Base-by-base conservation (phyloP, 495 filamentous ascomycete genomes). In the Hypoxylon perforatum region DNA sequence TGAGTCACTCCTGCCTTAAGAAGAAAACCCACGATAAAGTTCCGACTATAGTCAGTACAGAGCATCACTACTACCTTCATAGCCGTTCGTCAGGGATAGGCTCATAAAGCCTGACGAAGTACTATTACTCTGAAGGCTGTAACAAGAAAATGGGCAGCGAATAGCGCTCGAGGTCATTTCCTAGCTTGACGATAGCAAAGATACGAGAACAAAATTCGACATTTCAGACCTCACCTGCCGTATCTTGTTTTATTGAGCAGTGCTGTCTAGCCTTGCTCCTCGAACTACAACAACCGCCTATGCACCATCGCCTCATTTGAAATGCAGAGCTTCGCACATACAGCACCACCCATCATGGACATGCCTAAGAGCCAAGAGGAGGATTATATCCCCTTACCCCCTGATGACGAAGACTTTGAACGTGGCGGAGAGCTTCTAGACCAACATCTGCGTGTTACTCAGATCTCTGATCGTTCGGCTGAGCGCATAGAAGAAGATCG, bases 151-250 rank as follows among this genome's bases (percentile, higher is more conserved):
- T 66, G 80, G 73, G 77, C 76, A 77, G 81, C 81, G 80, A 79
- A 77, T 82, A 83, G 81, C 78, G 79, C 80, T 74, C 63, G 69
- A 75, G 65, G 68, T 67, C 28, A 71, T 73, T 67, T 69, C 78
- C 81, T 86, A 86, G 84, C 84, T 84, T 84, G 74, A 82, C 82
- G 82, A 84, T 86, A 86, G 84, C 82, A 84, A 83, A 81, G 77
- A 79, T 77, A 77, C 76, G 78, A 82, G 78, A 77, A 78, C 75
- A 78, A 73, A 71, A 81, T 71, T 74, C 72, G 72, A 74, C 72
- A 74, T 63, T 68, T 70, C 69, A 71, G 72, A 70, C 65, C 70
- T 70, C 69, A 60, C 64, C 70, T 70, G 61, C 56, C 49, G 70
- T 74, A 56, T 69, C 66, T 65, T 72, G 54, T 63, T 61, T 61